A percentile compares a stretch with the other conserved stretches of the same genome.
Evolutionary conservation across 2,329 filamentous ascomycete genomes (phyloP).

Genomic region (Dendrostoma leiphaemia): DNA sequence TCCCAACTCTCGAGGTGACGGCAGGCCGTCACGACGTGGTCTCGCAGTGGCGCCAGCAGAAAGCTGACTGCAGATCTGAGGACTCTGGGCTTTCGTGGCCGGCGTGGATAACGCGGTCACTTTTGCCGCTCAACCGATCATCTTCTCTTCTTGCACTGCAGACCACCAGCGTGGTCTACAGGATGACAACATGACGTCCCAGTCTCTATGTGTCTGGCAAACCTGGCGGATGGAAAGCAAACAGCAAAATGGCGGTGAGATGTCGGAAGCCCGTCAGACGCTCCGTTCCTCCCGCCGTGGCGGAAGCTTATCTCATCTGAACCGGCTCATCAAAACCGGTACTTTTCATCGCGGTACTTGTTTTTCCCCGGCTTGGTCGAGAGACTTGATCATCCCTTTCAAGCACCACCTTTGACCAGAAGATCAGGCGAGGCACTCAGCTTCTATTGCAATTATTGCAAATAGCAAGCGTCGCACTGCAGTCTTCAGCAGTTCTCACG

Average conservation of each 20-base stretch:
- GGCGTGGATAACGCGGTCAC: conserved; percentile 28
- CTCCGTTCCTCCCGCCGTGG: background rate
- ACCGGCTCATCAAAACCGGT: too few relatives aligned
- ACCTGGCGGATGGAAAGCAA: conserved; percentile 11
- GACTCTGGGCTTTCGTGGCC: too few relatives aligned
- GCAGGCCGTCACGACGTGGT: background rate
- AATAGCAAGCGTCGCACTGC: too few relatives aligned
- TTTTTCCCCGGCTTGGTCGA: background rate
- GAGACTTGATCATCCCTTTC: background rate
- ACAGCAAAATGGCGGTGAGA: conserved; percentile 17
- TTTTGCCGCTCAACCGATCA: conserved; percentile 18
- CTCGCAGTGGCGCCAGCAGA: background rate
- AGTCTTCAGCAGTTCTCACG: too few relatives aligned
- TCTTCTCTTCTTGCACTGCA: conserved; percentile 1
- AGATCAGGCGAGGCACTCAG: background rate
- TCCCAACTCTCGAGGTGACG: too few relatives aligned
- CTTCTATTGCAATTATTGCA: too few relatives aligned
- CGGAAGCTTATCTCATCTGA: background rate
- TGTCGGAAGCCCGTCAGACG: background rate
- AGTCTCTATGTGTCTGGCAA: conserved; percentile 8
- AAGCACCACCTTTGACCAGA: background rate
- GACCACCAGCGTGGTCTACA: background rate
- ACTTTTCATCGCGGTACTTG: background rate
- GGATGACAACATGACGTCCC: conserved; percentile 1
- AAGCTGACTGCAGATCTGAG: background rate